Percentiles rank a stretch among this genome's conserved stretches.
Evolutionary conservation across 1,139 yeast species (phyloP).

Genomic region (Kurtzmaniella quercitrusa): DNA sequence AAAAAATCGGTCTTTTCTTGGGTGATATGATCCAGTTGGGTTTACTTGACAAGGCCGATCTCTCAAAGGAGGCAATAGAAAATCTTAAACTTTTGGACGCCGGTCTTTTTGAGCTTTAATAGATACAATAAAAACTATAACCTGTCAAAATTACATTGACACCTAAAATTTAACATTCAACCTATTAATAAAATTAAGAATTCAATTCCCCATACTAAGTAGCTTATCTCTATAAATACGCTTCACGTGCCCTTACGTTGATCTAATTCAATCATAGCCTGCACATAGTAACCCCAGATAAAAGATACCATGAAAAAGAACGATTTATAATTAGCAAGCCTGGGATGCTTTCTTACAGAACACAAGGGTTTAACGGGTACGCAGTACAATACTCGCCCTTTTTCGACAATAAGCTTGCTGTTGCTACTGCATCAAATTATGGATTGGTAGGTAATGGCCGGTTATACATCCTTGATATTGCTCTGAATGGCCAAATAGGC

Average conservation of each 20-base stretch:
- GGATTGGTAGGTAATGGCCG: conserved; percentile 95
- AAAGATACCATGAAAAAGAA: background rate
- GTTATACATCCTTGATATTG: conserved; percentile 64
- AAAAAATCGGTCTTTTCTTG: conserved; percentile 68
- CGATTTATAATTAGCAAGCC: background rate
- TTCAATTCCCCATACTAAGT: no score
- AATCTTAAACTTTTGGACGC: conserved; percentile 42
- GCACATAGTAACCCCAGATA: background rate
- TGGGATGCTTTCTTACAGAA: conserved; percentile 67
- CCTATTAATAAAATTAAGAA: background rate
- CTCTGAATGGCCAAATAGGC: conserved; percentile 56
- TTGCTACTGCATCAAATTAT: conserved; percentile 86
- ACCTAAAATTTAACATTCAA: no score
- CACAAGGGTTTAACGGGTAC: conserved; percentile 83
- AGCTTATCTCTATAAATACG: no score
- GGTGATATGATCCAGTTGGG: conserved; percentile 72
- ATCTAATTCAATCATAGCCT: no score
- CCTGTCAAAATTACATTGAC: no score
- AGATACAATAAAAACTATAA: background rate
- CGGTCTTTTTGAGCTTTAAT: conserved; percentile 24
- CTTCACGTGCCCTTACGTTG: no score
- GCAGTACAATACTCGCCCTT: conserved; percentile 89
- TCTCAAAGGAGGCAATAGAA: conserved; percentile 21
- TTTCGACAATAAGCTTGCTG: conserved; percentile 84
- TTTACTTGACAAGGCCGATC: conserved; percentile 35